Conservation (phyloP, 1,284 basidiomycete species). For the Fomes fomentarius region DNA sequence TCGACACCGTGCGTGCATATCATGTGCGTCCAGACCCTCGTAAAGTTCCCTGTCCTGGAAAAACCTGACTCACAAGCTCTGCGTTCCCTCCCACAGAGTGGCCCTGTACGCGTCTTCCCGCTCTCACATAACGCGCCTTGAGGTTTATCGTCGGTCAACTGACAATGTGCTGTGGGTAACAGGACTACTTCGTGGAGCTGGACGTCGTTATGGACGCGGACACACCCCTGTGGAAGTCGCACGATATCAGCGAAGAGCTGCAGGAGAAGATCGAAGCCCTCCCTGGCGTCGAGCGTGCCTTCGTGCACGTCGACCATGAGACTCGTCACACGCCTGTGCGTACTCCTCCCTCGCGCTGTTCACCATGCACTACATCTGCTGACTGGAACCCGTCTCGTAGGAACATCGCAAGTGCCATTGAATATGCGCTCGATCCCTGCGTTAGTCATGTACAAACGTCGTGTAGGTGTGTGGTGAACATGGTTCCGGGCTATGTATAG, state of each 20-base stretch:
- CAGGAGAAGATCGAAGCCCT: constrained; percentile 94
- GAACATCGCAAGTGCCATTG: background rate
- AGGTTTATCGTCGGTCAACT: background rate
- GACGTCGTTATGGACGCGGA: constrained; percentile 93
- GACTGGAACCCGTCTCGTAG: background rate
- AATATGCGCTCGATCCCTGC: background rate
- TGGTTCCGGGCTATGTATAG: too few species aligned
- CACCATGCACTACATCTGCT: background rate
- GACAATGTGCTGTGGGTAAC: background rate
- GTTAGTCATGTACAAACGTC: too few species aligned
- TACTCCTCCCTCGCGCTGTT: constrained; percentile 12
- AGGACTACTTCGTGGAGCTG: constrained; percentile 89
- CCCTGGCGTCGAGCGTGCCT: constrained; percentile 89
- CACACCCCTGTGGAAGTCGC: constrained; percentile 91
- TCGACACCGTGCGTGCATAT: constrained; percentile 90
- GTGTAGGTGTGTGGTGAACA: too few species aligned
- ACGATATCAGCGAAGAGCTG: constrained; percentile 89
- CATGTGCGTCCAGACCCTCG: constrained; percentile 55
- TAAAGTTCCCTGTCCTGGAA: background rate
- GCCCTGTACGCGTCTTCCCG: constrained; percentile 40
- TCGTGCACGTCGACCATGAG: constrained; percentile 95
- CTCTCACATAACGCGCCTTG: background rate
- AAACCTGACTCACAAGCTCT: background rate
- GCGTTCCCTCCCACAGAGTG: constrained; percentile 47
- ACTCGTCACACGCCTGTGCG: constrained; percentile 81